phyloP scores from a whole-genome alignment of 345 rosid species.

The Noccaea bulbosa region DNA sequence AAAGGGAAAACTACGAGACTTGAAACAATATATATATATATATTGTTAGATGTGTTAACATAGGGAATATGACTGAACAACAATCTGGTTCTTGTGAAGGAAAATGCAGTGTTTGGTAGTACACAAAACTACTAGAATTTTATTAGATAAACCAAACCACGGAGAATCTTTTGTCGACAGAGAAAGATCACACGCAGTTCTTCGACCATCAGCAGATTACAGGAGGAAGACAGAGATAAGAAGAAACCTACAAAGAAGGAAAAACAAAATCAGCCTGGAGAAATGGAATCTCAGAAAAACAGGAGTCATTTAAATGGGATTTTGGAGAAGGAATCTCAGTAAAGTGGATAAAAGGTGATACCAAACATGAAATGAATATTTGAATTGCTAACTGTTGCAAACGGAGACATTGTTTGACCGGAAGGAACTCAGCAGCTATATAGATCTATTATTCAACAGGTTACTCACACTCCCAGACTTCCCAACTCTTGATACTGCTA shows the following conservation, averaged over 20 bases:
- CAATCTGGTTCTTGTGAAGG: conserved; percentile 29
- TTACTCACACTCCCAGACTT: neutral
- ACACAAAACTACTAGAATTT: conserved; percentile 26
- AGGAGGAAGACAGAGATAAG: conserved; percentile 16
- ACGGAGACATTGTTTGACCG: conserved; percentile 1
- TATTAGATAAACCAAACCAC: conserved; percentile 28
- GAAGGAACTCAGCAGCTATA: conserved; percentile 12
- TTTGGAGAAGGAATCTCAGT: too few species aligned
- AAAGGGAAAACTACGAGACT: neutral
- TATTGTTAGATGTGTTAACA: conserved; percentile 18
- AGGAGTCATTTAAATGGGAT: neutral
- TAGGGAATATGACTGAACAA: conserved; percentile 23
- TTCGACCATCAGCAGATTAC: conserved; percentile 12
- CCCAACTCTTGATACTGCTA: neutral
- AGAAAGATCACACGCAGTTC: conserved; percentile 9
- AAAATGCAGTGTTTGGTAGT: conserved; percentile 36
- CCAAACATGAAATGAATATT: too few species aligned
- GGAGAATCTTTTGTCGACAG: conserved; percentile 7
- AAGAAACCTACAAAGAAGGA: conserved; percentile 31
- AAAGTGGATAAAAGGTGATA: too few species aligned
- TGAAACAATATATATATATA: conserved; percentile 18
- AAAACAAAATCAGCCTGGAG: neutral
- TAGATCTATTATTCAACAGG: conserved; percentile 6
- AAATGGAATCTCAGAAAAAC: conserved; percentile 1
- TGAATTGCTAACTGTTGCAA: conserved; percentile 9